A percentile compares a stretch with the other conserved stretches of the same genome.
These are phyloP conservation scores for Oenanthe sinensis DNA, from an alignment of 129 eudicot species.

Conservation along the genomic window DNA sequence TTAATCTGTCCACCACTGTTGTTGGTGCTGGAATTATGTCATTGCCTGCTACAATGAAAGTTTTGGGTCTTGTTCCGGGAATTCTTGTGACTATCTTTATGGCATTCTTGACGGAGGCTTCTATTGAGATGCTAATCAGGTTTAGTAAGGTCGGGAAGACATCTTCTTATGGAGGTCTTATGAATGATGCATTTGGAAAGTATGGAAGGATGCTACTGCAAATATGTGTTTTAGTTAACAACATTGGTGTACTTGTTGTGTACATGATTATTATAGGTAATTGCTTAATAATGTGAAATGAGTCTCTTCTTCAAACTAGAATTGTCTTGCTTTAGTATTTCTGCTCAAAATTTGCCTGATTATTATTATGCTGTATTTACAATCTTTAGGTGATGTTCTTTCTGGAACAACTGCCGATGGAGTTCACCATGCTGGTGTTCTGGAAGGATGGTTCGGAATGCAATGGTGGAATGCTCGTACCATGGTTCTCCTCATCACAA, in stretches of 20 bases:
- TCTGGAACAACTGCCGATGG: slow-evolving; percentile 83
- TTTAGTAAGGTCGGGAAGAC: slow-evolving; percentile 59
- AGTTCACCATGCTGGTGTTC: slow-evolving; percentile 83
- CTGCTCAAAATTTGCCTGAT: slow-evolving; percentile 6
- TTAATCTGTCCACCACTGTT: slow-evolving; percentile 77
- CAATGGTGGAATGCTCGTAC: slow-evolving; percentile 88
- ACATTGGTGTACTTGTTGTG: slow-evolving; percentile 70
- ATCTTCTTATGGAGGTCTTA: slow-evolving; percentile 67
- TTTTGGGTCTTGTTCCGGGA: slow-evolving; percentile 74
- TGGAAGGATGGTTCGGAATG: slow-evolving; percentile 87
- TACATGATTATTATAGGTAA: slow-evolving; percentile 94
- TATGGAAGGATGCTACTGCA: slow-evolving; percentile 72
- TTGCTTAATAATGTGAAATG: not conserved
- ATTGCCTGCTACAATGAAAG: slow-evolving; percentile 92
- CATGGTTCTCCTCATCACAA: slow-evolving; percentile 58
- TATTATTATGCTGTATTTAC: slow-evolving; percentile 2
- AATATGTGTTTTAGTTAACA: slow-evolving; percentile 68
- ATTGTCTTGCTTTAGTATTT: slow-evolving; percentile 7
- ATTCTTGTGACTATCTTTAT: slow-evolving; percentile 49
- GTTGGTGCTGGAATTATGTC: slow-evolving; percentile 99
- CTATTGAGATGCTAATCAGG: slow-evolving; percentile 66
- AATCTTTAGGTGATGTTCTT: slow-evolving; percentile 70
- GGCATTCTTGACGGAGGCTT: slow-evolving; percentile 73
- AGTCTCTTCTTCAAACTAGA: not conserved
- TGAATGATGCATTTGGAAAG: slow-evolving; percentile 84